Base-by-base conservation (phyloP, 1,284 basidiomycete species). In the Ceratobasidium sp. region DNA sequence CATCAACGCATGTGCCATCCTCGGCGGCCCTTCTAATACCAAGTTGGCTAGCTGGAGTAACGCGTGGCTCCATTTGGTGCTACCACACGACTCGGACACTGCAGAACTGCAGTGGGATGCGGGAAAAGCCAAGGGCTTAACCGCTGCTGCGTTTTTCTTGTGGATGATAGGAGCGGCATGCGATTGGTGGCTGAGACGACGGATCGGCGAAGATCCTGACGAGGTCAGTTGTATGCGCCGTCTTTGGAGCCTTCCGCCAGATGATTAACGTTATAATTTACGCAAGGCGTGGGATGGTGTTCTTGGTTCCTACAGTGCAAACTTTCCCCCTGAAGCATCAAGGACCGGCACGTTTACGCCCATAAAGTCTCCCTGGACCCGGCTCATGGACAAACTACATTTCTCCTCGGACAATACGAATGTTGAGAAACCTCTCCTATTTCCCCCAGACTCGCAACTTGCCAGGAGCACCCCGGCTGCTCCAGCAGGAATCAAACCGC, bases 221-320 rank as follows among this genome's bases (percentile, higher is more conserved):
- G 84, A 90, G 85, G 88, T 88, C 74, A 21, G 81, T 79, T 12
- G 23, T 50, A 50, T 23, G 48, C 48, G 23, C 36, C 14, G 21
- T 23, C 32, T 61, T 32, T 30, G 32, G 41, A 16, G 16, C 16
- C 55, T 14, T 53, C 64, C 12, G 12, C 36, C 36, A 39, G 36
- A 39, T 6, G 6, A 14, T 39, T 39, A 14, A 39, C 14, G 8
- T 14, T 14, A 39, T 14, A 6, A 6, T 39, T 39, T 39, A 6
- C n/a, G n/a, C 36, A 75, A 89, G 88, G 88, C 88, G 82, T 91
- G 89, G 89, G 88, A 91, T 76, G 81, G 80, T 18, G 90, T 88
- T 74, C 85, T 91, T 18, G 84, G 87, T 2, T 83, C 85, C 36
- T 90, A 89, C 74, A 80, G 85, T 3, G 77, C 84, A 6, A 84